Percentiles rank a stretch among this genome's conserved stretches.
Evolutionary conservation across 1,284 basidiomycete genomes (phyloP).

Genomic region (Ceraceosorus guamensis): DNA sequence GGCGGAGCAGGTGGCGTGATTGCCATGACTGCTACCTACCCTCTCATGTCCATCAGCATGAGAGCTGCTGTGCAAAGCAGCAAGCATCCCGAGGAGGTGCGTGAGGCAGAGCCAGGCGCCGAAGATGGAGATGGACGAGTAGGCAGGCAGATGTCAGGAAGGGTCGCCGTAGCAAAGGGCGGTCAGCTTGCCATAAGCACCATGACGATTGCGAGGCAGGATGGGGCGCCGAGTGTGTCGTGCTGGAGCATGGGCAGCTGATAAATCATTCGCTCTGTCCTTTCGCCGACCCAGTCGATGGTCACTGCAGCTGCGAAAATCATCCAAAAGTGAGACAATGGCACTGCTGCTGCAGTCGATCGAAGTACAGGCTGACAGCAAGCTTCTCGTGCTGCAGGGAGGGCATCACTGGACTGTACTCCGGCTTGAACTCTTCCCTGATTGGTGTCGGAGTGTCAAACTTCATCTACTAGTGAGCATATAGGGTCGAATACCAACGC

Average conservation of each 20-base stretch:
- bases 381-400: constrained; percentile 51
- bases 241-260: too few species aligned
- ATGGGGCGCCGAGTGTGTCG: too few species aligned
- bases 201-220: too few species aligned
- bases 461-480: constrained; percentile 54
- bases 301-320: constrained; percentile 60
- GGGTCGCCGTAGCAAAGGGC: not conserved
- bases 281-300: constrained; percentile 21
- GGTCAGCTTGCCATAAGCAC: not conserved
- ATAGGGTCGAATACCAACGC: too few species aligned
- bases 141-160: not conserved
- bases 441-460: constrained; percentile 90
- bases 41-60: constrained; percentile 84
- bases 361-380: not conserved
- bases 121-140: not conserved
- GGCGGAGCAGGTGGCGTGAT: constrained; percentile 85
- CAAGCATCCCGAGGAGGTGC: constrained; percentile 61
- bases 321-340: constrained; percentile 55
- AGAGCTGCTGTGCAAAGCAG: constrained; percentile 84
- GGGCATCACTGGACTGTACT: constrained; percentile 77
- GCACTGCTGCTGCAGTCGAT: too few species aligned
- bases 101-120: constrained; percentile 44
- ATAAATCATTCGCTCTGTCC: too few species aligned
- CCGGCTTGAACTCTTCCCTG: constrained; percentile 75
- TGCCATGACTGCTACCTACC: constrained; percentile 50